Base-by-base conservation (phyloP, 495 filamentous ascomycete genomes). In the Parmelia sp. region DNA sequence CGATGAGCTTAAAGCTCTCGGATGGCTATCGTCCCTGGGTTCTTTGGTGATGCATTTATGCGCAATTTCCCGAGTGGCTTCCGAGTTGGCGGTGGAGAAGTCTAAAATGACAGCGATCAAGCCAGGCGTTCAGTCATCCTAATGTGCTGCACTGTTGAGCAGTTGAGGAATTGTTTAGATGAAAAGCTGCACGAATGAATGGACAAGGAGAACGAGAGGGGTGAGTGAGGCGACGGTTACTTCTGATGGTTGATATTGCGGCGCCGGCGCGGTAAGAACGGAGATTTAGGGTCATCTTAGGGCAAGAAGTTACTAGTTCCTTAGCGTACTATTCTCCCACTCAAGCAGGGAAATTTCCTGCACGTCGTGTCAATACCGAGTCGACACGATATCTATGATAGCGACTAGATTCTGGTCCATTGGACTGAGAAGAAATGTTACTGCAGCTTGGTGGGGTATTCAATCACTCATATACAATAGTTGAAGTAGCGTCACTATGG, bases 1-100 rank as follows among this genome's bases (percentile, higher is more conserved):
- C 29, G 51, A 55, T 55, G 51, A 55, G 17, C 51, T 21, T 55
- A 14, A 35, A 29, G 8, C 17, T 59, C 62, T 36, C 23, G 14
- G 49, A 49, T 56, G 56, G 53, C 57, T 64, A 64, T 64, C 42
- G 62, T 64, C 62, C 56, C 42, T 64, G 12, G 62, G 36, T 59
- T 47, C 57, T 21, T 59, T 37, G 57, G 42, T n/a, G 56, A 36
- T 58, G 57, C 35, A 56, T 58, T 47, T 58, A 64, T 47, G 60
- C 45, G 58, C 49, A 65, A 62, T 60, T 61, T 66, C 47, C 66
- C 64, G 56, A 63, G 62, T 25, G 35, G 51, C 4, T 55, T 33
- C 29, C 27, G 29, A 33, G 4, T 33, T 29, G 49, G 51, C 51
- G 51, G 27, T 33, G 29, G 14, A n/a, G 51, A 7, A 33, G 11